Base-by-base conservation (phyloP, 805 yeast genomes). In the Teunomyces stri region DNA sequence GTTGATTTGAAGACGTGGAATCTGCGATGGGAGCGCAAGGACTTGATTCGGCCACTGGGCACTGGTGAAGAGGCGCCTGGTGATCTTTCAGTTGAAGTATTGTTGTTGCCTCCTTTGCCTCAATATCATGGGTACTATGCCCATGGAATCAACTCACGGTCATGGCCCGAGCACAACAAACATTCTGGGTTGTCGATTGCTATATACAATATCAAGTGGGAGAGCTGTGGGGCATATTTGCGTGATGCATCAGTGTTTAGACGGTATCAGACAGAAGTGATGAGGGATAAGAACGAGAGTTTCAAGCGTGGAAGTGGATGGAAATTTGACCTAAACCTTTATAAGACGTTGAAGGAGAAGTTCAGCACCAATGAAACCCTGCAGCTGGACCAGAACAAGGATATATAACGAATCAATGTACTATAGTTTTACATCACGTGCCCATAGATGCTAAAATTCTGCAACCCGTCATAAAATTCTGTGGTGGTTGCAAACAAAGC, bases 141-240 rank as follows among this genome's bases (percentile, higher is more conserved):
- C 42, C 75, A 87, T 64, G 91, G 87, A 5, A 68, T 91, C 50
- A 80, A 82, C 57, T 81, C 96, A 1, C 76, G 97, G 43, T 65
- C 80, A 3, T 92, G 98, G 97, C 38, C 55, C 16, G 48, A 51
- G 5, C 42, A 38, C 20, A 51, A 73, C 9, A 66, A 66, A 5
- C 99, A 92, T 61, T 89, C 87, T 59, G 99, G 99, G 1, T 76
- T 83, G 39, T 85, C 96, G 34, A 73, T 76, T 47, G 82, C 85
- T 4, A 70, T 94, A 2, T 79, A 78, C 52, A 70, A 68, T 43
- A 82, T 82, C 38, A 70, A 72, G 54, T 79, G 81, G 81, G 78
- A 66, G 52, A 37, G 40, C 28, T 37, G 40, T 11, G 66, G 65
- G 4, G 54, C 60, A 22, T 65, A 65, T 46, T 54, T 61, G 27